These are phyloP conservation scores for Orbilia javanica DNA, from an alignment of 2,329 filamentous ascomycete genomes.

Conservation along the genomic window DNA sequence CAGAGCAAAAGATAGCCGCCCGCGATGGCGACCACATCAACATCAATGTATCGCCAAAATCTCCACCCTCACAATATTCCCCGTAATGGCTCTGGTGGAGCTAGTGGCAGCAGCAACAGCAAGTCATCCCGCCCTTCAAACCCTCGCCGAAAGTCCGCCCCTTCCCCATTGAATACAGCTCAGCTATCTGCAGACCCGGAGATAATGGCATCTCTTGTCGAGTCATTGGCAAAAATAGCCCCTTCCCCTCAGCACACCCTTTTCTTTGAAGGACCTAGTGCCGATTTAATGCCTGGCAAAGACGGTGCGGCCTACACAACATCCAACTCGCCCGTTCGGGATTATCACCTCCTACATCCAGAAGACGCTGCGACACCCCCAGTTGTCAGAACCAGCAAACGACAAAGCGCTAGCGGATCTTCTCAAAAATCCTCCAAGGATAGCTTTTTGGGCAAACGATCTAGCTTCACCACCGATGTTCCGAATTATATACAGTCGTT, in stretches of 20 bases:
- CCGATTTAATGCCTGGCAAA: conserved; percentile 51
- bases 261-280: conserved; percentile 61
- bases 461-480: conserved; percentile 60
- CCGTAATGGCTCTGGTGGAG: conserved; percentile 48
- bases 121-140: conserved; percentile 53
- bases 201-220: conserved; percentile 62
- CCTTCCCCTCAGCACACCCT: conserved; percentile 61
- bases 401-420: conserved; percentile 72
- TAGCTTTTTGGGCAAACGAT: conserved; percentile 60
- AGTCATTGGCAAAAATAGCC: conserved; percentile 62
- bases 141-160: conserved; percentile 53
- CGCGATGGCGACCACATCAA: conserved; percentile 55
- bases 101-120: conserved; percentile 41
- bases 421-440: conserved; percentile 58
- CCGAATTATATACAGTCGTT: conserved; percentile 62
- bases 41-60: conserved; percentile 57
- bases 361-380: conserved; percentile 75
- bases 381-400: conserved; percentile 83
- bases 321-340: conserved; percentile 51
- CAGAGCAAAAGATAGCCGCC: conserved; percentile 44
- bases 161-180: conserved; percentile 55
- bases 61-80: conserved; percentile 57
- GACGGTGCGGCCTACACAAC: conserved; percentile 43
- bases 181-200: conserved; percentile 60
- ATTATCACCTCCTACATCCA: conserved; percentile 67